These are phyloP conservation scores for Lasiosphaeria hispida DNA, from an alignment of 495 filamentous ascomycete genomes.

Conservation along the genomic window DNA sequence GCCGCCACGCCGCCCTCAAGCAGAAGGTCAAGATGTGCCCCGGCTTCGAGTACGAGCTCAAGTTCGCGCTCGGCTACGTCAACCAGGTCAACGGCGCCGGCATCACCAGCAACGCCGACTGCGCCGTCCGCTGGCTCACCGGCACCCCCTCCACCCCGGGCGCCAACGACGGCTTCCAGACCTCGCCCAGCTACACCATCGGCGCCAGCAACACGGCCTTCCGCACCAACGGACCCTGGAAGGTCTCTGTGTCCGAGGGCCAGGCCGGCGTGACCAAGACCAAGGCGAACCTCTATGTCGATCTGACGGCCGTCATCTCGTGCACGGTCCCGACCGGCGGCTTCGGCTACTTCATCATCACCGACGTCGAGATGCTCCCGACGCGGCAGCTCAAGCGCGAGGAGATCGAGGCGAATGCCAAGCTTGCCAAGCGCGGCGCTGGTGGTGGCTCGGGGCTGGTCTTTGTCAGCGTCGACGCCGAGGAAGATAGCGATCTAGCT, in stretches of 20 bases:
- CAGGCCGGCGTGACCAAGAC: slow-evolving; percentile 2
- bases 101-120: neutral
- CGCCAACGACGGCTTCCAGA: neutral
- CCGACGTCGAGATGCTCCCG: neutral
- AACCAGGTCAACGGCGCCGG: neutral
- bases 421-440: no score
- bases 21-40: slow-evolving; percentile 6
- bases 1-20: slow-evolving; percentile 3
- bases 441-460: no score
- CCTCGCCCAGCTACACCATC: neutral
- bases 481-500: neutral
- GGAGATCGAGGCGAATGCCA: no score
- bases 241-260: neutral
- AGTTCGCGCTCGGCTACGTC: slow-evolving; percentile 1
- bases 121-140: slow-evolving; percentile 4
- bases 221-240: slow-evolving; percentile 2
- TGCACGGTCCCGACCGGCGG: neutral
- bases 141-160: neutral
- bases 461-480: neutral
- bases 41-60: slow-evolving; percentile 5
- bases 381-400: no score
- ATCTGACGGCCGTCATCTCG: neutral
- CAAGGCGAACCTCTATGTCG: neutral
- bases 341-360: neutral
- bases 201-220: neutral